Evolutionary conservation across 2,329 filamentous ascomycete species (phyloP).

Genomic region (Aschersonia sp.): DNA sequence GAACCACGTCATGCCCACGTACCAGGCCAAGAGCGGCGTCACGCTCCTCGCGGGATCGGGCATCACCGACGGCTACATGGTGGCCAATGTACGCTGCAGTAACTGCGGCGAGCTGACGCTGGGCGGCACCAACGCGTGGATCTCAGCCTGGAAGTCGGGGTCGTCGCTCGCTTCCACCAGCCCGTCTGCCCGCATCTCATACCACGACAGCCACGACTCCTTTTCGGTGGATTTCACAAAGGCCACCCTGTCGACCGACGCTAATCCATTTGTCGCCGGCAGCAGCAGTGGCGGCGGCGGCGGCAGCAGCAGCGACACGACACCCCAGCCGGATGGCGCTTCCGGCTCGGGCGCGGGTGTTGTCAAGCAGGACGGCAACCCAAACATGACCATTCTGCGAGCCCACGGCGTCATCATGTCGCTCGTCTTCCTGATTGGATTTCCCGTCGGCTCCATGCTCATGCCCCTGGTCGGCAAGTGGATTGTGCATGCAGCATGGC

Average conservation of each 20-base stretch:
- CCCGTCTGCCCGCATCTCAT: constrained; percentile 21
- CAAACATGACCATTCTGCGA: constrained; percentile 16
- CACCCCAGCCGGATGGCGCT: background rate
- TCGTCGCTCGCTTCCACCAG: constrained; percentile 27
- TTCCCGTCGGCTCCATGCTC: constrained; percentile 43
- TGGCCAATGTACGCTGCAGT: constrained; percentile 42
- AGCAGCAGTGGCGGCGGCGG: background rate
- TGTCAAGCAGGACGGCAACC: constrained; percentile 4
- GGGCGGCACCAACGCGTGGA: constrained; percentile 29
- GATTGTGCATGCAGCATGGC: constrained; percentile 41
- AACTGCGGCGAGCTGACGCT: constrained; percentile 35
- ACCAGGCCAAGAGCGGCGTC: constrained; percentile 27
- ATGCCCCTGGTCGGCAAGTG: constrained; percentile 45
- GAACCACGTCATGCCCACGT: constrained; percentile 32
- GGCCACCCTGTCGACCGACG: constrained; percentile 29
- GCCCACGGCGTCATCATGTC: constrained; percentile 47
- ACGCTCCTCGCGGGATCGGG: constrained; percentile 45
- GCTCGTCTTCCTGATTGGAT: constrained; percentile 41
- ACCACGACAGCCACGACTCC: constrained; percentile 28
- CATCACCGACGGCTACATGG: constrained; percentile 34
- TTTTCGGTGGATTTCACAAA: constrained; percentile 34
- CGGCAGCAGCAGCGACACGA: background rate
- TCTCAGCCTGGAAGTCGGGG: constrained; percentile 38
- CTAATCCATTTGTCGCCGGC: constrained; percentile 33
- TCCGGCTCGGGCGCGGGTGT: background rate